These are phyloP conservation scores for Yamadazyma trypodendri DNA, from an alignment of 1,139 yeast species.

Conservation along the genomic window DNA sequence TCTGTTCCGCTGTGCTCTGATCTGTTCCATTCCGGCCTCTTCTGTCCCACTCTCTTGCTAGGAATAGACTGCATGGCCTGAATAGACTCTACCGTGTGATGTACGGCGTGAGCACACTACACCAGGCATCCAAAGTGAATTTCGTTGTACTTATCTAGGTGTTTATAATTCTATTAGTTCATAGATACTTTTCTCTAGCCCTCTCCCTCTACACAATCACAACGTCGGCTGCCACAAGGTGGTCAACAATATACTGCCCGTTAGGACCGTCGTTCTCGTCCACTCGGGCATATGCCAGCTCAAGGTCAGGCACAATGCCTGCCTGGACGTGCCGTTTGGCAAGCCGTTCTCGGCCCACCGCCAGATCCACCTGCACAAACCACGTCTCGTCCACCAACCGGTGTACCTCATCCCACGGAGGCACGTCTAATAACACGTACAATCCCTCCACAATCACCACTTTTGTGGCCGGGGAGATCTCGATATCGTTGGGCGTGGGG, in stretches of 20 bases:
- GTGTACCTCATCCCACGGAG: conserved; percentile 50
- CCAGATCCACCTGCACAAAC: conserved; percentile 45
- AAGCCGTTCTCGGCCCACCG: conserved; percentile 53
- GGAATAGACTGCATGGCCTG: too few species aligned
- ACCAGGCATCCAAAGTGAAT: too few species aligned
- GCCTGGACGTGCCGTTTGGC: conserved; percentile 71
- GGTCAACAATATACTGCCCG: conserved; percentile 48
- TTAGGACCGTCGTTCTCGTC: conserved; percentile 69
- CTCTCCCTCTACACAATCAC: not conserved
- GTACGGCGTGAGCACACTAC: too few species aligned
- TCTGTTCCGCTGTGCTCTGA: too few species aligned
- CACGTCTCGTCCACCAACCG: conserved; percentile 40
- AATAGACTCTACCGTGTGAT: too few species aligned
- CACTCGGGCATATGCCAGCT: conserved; percentile 62
- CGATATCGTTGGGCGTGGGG: conserved; percentile 56
- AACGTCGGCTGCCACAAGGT: conserved; percentile 6
- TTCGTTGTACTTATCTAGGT: too few species aligned
- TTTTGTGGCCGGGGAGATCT: conserved; percentile 39
- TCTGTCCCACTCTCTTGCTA: too few species aligned
- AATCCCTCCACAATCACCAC: conserved; percentile 67
- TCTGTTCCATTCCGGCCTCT: too few species aligned
- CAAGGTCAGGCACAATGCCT: conserved; percentile 57
- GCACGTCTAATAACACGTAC: conserved; percentile 51
- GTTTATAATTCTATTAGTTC: too few species aligned
- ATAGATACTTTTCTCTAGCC: too few species aligned